These are phyloP conservation scores for Linderniella brevidens DNA, from an alignment of 257 asterid species.

Conservation along the genomic window DNA sequence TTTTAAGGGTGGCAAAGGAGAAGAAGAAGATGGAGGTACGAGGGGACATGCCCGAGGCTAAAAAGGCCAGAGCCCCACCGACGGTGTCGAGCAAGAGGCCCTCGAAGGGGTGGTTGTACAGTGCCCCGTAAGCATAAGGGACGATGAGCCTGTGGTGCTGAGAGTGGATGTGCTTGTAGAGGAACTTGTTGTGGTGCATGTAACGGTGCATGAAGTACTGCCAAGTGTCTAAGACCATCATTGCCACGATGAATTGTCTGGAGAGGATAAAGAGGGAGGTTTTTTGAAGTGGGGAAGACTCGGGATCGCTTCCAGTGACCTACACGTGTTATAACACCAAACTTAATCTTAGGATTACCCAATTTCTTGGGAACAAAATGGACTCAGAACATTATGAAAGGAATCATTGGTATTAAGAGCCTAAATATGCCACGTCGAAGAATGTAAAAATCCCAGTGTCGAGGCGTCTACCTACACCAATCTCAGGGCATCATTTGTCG, in stretches of 20 bases:
- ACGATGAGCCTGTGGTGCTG: slow-evolving; percentile 79
- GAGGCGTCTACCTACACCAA: too few species aligned
- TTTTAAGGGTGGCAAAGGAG: slow-evolving; percentile 75
- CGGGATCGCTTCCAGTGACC: slow-evolving; percentile 57
- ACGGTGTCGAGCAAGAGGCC: slow-evolving; percentile 79
- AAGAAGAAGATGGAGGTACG: slow-evolving; percentile 75
- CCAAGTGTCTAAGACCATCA: slow-evolving; percentile 80
- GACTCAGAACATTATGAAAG: neutral
- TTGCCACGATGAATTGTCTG: slow-evolving; percentile 42
- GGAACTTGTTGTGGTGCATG: slow-evolving; percentile 87
- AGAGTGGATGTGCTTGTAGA: slow-evolving; percentile 75
- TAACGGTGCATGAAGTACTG: slow-evolving; percentile 89
- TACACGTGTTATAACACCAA: slow-evolving; percentile 13
- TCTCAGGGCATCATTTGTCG: too few species aligned
- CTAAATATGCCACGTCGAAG: too few species aligned
- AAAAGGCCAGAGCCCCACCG: slow-evolving; percentile 79
- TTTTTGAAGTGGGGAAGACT: slow-evolving; percentile 19
- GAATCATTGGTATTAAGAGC: too few species aligned
- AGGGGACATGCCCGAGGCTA: slow-evolving; percentile 84
- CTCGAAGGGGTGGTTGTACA: slow-evolving; percentile 87
- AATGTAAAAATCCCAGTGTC: too few species aligned
- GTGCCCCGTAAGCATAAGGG: slow-evolving; percentile 80
- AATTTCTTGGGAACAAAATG: too few species aligned
- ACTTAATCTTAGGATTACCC: neutral
- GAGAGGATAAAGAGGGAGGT: slow-evolving; percentile 38